phyloP scores from a whole-genome alignment of 257 asterid genomes.

The Scutellaria galericulata region DNA sequence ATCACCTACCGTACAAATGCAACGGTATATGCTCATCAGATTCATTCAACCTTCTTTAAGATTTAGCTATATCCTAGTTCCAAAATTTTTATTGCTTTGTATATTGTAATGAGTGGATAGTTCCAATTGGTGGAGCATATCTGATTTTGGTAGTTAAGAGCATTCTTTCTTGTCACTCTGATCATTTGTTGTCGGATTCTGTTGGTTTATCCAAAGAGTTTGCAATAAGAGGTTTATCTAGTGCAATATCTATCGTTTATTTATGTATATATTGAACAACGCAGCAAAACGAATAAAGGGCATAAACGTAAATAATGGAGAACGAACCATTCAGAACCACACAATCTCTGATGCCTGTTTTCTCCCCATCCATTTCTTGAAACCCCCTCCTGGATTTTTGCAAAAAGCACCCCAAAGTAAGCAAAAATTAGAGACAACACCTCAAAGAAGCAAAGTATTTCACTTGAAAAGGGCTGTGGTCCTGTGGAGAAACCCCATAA shows the following conservation, averaged over 20 bases:
- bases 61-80: conserved; percentile 41
- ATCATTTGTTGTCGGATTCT: too few species aligned
- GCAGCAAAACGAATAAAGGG: not conserved
- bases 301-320: not conserved
- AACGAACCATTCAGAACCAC: conserved; percentile 40
- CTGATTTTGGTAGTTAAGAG: conserved; percentile 62
- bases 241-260: too few species aligned
- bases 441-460: not conserved
- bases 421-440: not conserved
- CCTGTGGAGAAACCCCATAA: too few species aligned
- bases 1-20: conserved; percentile 28
- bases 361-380: conserved; percentile 60
- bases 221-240: too few species aligned
- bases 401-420: conserved; percentile 33
- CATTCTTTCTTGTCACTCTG: conserved; percentile 43
- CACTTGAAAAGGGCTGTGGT: conserved; percentile 51
- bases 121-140: conserved; percentile 56
- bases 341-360: conserved; percentile 44
- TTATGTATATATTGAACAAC: too few species aligned
- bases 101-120: conserved; percentile 55
- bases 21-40: conserved; percentile 37
- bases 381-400: conserved; percentile 61
- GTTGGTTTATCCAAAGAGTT: too few species aligned
- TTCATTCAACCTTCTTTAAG: conserved; percentile 33
- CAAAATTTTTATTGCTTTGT: conserved; percentile 46